These are phyloP conservation scores for Acer negundo DNA, from an alignment of 345 rosid species.

Conservation along the genomic window DNA sequence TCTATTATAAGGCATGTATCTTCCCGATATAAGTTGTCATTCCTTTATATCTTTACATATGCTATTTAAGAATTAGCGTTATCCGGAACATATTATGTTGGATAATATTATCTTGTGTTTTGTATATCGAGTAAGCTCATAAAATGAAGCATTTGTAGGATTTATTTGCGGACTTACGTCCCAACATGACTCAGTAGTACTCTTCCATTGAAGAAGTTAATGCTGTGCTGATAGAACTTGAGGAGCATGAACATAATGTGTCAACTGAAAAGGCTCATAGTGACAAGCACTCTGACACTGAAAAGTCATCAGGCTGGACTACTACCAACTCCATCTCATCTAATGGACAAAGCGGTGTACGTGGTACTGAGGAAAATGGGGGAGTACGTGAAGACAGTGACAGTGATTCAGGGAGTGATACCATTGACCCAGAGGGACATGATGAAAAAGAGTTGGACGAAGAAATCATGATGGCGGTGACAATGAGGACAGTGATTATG, in stretches of 20 bases:
- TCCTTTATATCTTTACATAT: too few species aligned
- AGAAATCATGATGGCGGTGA: constrained; percentile 70
- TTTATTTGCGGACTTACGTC: constrained; percentile 86
- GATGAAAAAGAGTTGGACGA: constrained; percentile 84
- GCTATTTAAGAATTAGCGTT: too few species aligned
- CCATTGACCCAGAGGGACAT: constrained; percentile 62
- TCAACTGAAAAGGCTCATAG: constrained; percentile 56
- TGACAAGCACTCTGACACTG: constrained; percentile 66
- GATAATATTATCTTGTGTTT: not conserved
- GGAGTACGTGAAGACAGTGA: constrained; percentile 67
- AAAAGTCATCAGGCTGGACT: constrained; percentile 53
- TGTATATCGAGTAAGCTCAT: constrained; percentile 20
- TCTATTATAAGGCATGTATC: too few species aligned
- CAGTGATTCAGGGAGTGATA: constrained; percentile 87
- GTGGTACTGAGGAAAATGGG: constrained; percentile 74
- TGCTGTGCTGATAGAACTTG: constrained; percentile 77
- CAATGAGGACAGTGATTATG: constrained; percentile 70
- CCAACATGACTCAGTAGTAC: constrained; percentile 80
- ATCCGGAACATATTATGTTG: not conserved
- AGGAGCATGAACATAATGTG: constrained; percentile 70
- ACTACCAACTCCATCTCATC: constrained; percentile 42
- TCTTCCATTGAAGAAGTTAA: constrained; percentile 78
- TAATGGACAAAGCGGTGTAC: constrained; percentile 45
- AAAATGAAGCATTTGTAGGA: constrained; percentile 55
- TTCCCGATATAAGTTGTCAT: not conserved